These are phyloP conservation scores for Rhizopus sp. DNA, from an alignment of 371 early-diverging fungal genomes.

Conservation along the genomic window DNA sequence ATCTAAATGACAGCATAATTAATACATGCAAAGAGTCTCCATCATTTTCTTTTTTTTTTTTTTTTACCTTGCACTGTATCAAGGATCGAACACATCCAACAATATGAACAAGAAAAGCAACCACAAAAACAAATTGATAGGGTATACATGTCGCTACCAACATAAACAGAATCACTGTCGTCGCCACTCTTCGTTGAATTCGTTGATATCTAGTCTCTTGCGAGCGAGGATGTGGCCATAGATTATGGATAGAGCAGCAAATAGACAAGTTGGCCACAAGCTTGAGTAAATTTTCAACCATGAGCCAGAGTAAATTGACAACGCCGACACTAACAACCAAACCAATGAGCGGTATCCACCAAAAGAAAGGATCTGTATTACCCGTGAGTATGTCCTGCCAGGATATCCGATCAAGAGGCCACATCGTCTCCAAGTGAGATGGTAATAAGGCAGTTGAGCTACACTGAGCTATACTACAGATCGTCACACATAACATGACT, in stretches of 20 bases:
- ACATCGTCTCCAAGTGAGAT: slow-evolving; percentile 27
- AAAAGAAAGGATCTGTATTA: slow-evolving; percentile 61
- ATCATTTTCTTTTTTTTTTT: no score
- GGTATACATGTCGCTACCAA: slow-evolving; percentile 76
- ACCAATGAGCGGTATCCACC: slow-evolving; percentile 63
- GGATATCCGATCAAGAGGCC: slow-evolving; percentile 29
- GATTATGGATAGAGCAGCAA: slow-evolving; percentile 11
- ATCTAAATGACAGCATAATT: slow-evolving; percentile 1
- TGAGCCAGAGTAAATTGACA: slow-evolving; percentile 51
- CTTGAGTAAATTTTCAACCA: slow-evolving; percentile 29
- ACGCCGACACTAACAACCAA: slow-evolving; percentile 55
- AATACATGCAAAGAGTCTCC: slow-evolving; percentile 27
- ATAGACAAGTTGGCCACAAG: slow-evolving; percentile 6
- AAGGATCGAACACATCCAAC: slow-evolving; percentile 65
- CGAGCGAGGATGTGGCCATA: slow-evolving; percentile 21
- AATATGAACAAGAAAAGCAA: slow-evolving; percentile 75
- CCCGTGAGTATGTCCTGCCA: slow-evolving; percentile 56
- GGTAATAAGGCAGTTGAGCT: slow-evolving; percentile 17
- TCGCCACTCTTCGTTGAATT: slow-evolving; percentile 55
- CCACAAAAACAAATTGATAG: slow-evolving; percentile 82
- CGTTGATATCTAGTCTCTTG: slow-evolving; percentile 40
- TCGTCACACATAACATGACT: slow-evolving; percentile 29
- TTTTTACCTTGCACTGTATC: slow-evolving; percentile 27
- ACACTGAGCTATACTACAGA: slow-evolving; percentile 36
- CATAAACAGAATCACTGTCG: slow-evolving; percentile 60